phyloP scores from a whole-genome alignment of 2,329 filamentous ascomycete genomes.

The Clarireedia sp. region DNA sequence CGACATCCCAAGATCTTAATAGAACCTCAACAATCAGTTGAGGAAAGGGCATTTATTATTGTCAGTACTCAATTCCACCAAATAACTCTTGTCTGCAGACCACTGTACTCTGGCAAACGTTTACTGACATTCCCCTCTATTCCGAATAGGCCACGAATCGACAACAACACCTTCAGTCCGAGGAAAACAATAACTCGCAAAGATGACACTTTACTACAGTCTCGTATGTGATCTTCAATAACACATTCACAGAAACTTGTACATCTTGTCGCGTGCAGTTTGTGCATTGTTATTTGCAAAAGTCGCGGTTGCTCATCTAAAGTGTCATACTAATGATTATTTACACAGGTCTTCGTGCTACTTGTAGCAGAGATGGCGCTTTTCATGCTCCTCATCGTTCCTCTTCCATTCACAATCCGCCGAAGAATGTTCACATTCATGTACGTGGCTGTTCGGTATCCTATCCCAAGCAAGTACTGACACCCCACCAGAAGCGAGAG shows the following conservation, averaged over 20 bases:
- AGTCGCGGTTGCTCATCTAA: constrained; percentile 2
- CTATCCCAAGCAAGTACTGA: constrained; percentile 12
- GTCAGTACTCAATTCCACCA: neutral
- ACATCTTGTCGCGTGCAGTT: neutral
- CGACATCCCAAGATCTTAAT: neutral
- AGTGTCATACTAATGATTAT: constrained; percentile 10
- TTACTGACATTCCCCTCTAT: constrained; percentile 1
- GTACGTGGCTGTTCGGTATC: constrained; percentile 58
- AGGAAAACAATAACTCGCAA: constrained; percentile 20
- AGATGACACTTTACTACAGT: constrained; percentile 45
- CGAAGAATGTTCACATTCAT: constrained; percentile 57
- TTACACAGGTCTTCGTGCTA: constrained; percentile 66
- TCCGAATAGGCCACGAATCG: constrained; percentile 18
- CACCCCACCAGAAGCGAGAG: constrained; percentile 24
- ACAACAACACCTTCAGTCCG: constrained; percentile 8
- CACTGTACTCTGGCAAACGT: neutral
- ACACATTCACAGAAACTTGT: neutral
- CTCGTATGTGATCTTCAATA: constrained; percentile 33
- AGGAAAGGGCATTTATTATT: neutral
- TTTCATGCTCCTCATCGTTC: constrained; percentile 73
- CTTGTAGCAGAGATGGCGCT: constrained; percentile 76
- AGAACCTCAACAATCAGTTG: neutral
- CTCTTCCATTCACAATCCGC: constrained; percentile 67
- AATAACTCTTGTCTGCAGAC: neutral
- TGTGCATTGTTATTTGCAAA: neutral